Evolutionary conservation across 1,284 basidiomycete genomes (phyloP), one percentile per base, ranked within the genome.

Genomic region (Marasmius tenuissimus): DNA sequence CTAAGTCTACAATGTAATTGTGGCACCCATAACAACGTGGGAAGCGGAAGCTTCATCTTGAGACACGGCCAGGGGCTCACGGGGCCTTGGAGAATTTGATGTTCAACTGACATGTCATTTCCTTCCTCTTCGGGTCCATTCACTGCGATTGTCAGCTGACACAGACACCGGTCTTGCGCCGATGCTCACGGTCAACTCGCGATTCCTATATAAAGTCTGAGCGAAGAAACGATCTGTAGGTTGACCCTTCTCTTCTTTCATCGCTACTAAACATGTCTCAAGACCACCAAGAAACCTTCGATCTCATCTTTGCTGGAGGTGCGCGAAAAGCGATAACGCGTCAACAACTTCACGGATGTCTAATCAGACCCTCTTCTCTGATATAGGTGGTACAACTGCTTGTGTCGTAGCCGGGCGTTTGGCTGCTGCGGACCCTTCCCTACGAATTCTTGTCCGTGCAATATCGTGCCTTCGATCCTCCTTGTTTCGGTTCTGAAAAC

Each of bases 331-430:
- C 16, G 16, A 47, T 27, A 42, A 42, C 16, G 7, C 38, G 37
- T 27, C 58, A 35, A 18, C 6, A 3, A 33, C 14, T 52, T 33
- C 16, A 3, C 18, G 10, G 9, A 18, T 14, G 16, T 18, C 49
- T 57, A 14, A 56, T 20, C 37, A 35, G 16, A 38, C 35, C 14
- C 18, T 60, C 38, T n/a, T 27, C 37, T 50, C 48, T 27, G 27
- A 27, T 27, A 14, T 57, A 82, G 80, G 79, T 8, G 81, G 80
- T 14, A 74, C 80, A 1, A 67, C 72, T 18, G 80, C 72, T 11
- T 79, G 80, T 27, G 68, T 82, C 5, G 70, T 73, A 3, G 79
- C 80, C 12, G 77, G 80, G 2, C 77, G 80, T 18, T 72, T 82
- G 3, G 75, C 78, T 10, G 71, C 71, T 6, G 78, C 78, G 7